Evolutionary conservation across 1,139 yeast species (phyloP), one percentile per base, ranked within the genome.

Genomic region (Sugiyamaella neomexicana): DNA sequence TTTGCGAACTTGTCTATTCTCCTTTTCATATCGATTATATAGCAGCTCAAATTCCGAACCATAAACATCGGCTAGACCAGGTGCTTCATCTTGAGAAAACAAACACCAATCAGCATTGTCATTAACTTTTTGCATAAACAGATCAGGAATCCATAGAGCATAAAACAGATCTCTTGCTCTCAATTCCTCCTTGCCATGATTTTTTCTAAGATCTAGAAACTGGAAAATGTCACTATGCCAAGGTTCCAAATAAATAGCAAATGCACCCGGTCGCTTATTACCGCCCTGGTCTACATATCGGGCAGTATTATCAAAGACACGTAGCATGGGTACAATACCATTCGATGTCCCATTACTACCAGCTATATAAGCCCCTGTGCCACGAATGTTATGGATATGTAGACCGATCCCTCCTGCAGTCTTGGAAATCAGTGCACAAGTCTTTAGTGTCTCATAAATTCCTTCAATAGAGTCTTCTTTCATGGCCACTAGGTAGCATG

Each of bases 261-360:
- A 82, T 4, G 95, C 95, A 59, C 95, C 95, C 0, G 95, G 95
- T 65, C 95, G 77, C 67, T 85, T 85, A 73, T 86, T 86, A 58
- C 95, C 95, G 65, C 95, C 95, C 73, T 87, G 95, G 63, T 86
- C 95, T 34, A 86, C 95, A 65, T 85, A 87, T 65, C 95, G 76
- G n/a, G 93, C 93, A 53, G 93, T 85, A 68, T 85, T 85, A 74
- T 87, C 86, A 74, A 82, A 87, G 16, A 87, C 93, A 62, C 91
- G 78, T 50, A 86, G 78, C 95, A 87, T 86, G 16, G 95, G 95
- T 56, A 86, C 85, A 53, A 87, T 75, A 50, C 95, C 95, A 59
- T 82, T 85, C 8, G 91, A 85, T 17, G 83, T 79, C 60, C 93
- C 95, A 62, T 83, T 84, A 6, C 90, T 82, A 62, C 89, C 86